Conservation (phyloP, 345 rosid species). For the Lagerstroemia speciosa region DNA sequence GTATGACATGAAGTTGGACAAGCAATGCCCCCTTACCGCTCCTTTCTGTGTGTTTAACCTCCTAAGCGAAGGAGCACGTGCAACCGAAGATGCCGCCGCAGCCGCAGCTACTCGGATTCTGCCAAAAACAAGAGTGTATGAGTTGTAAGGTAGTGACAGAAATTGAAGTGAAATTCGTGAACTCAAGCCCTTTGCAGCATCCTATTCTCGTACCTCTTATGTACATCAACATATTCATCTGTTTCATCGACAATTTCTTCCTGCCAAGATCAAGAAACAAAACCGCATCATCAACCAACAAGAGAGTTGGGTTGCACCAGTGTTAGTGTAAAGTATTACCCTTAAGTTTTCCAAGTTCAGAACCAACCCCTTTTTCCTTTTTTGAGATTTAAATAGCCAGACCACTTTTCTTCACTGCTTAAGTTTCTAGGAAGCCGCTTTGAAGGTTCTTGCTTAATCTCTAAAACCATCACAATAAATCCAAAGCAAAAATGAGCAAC, state of each 20-base stretch:
- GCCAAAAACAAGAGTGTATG: conserved; percentile 12
- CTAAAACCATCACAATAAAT: no score
- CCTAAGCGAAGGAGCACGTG: conserved; percentile 73
- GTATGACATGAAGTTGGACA: background rate
- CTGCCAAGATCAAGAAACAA: conserved; percentile 19
- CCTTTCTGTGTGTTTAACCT: conserved; percentile 53
- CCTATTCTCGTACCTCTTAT: conserved; percentile 51
- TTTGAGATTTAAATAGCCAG: background rate
- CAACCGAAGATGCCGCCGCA: conserved; percentile 87
- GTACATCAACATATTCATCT: conserved; percentile 93
- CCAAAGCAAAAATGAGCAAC: background rate
- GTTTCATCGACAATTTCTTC: conserved; percentile 99
- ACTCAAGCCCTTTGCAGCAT: background rate
- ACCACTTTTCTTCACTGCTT: background rate
- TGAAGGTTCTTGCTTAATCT: no score
- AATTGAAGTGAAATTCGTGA: background rate
- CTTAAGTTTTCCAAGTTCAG: background rate
- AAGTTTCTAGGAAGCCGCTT: background rate
- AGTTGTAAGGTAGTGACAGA: background rate
- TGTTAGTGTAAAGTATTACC: background rate
- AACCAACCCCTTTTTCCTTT: background rate
- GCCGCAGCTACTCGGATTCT: conserved; percentile 98
- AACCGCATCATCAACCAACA: background rate
- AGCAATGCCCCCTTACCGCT: conserved; percentile 31
- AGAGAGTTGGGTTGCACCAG: no score